Percentiles rank a stretch among this genome's conserved stretches.
Conservation (phyloP, 208 protist genomes). For the Acanthamoeba healyi region DNA sequence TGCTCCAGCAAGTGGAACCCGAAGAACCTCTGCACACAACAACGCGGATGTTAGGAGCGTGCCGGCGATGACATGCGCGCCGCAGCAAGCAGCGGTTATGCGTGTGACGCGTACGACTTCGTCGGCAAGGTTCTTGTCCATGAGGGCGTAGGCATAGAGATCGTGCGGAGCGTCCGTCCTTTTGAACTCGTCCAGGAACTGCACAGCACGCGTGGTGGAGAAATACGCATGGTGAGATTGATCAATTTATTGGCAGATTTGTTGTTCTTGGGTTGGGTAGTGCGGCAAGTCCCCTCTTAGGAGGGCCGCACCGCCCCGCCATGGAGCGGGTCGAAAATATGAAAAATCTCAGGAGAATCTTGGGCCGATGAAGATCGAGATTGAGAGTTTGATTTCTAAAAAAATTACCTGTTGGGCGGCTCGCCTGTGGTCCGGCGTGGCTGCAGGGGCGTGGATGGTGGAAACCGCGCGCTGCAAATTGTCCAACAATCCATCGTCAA, state of each 20-base stretch:
- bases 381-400: background rate
- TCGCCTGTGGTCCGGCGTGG: background rate
- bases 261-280: too few relatives aligned
- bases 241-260: too few relatives aligned
- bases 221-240: too few relatives aligned
- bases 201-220: background rate
- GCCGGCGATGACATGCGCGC: background rate
- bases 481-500: background rate
- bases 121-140: background rate
- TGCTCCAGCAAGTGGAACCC: slow-evolving; percentile 57
- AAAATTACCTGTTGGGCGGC: slow-evolving; percentile 4
- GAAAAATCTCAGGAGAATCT: too few relatives aligned
- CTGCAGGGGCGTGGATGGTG: slow-evolving; percentile 20
- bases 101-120: background rate
- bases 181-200: slow-evolving; percentile 32
- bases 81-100: background rate
- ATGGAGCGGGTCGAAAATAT: too few relatives aligned
- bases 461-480: background rate
- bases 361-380: background rate
- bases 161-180: background rate
- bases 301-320: too few relatives aligned
- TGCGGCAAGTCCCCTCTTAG: too few relatives aligned
- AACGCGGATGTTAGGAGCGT: too few relatives aligned
- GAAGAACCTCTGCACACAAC: slow-evolving; percentile 4
- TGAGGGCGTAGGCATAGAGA: slow-evolving; percentile 16